These are phyloP conservation scores for Bondarzewia mesenterica DNA, from an alignment of 1,284 basidiomycete species.

Conservation along the genomic window DNA sequence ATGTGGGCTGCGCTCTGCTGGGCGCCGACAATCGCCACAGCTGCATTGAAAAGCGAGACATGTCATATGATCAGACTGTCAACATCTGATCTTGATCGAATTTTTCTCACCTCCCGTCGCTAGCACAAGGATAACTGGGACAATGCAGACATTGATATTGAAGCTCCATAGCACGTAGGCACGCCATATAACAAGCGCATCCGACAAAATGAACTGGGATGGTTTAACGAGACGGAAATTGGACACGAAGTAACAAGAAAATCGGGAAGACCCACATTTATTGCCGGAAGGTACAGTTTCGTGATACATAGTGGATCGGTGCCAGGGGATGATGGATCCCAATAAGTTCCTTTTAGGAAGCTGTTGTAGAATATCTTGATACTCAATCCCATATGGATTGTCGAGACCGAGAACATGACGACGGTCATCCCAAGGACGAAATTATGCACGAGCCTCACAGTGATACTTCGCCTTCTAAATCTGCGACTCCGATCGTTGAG, in stretches of 20 bases:
- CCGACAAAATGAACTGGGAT: constrained; percentile 2
- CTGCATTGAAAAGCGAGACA: background rate
- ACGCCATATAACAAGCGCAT: constrained; percentile 1
- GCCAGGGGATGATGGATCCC: background rate
- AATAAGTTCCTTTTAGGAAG: background rate
- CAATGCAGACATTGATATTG: background rate
- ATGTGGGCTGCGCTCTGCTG: background rate
- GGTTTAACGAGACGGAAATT: no score
- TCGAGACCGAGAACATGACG: constrained; percentile 1
- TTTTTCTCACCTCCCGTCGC: constrained; percentile 2
- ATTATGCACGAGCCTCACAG: background rate
- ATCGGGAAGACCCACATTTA: background rate
- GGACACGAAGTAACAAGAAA: background rate
- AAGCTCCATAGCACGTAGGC: constrained; percentile 3
- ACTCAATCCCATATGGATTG: background rate
- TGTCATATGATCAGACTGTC: background rate
- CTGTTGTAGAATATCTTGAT: background rate
- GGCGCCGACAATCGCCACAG: background rate
- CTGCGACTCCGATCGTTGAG: background rate
- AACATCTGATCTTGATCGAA: background rate
- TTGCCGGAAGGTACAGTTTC: constrained; percentile 1
- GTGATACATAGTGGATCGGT: constrained; percentile 1
- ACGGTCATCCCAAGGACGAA: background rate
- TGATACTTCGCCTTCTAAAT: background rate
- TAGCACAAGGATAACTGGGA: background rate